phyloP scores from a whole-genome alignment of 768 basidiomycete genomes.

The Podaxis sp. region DNA sequence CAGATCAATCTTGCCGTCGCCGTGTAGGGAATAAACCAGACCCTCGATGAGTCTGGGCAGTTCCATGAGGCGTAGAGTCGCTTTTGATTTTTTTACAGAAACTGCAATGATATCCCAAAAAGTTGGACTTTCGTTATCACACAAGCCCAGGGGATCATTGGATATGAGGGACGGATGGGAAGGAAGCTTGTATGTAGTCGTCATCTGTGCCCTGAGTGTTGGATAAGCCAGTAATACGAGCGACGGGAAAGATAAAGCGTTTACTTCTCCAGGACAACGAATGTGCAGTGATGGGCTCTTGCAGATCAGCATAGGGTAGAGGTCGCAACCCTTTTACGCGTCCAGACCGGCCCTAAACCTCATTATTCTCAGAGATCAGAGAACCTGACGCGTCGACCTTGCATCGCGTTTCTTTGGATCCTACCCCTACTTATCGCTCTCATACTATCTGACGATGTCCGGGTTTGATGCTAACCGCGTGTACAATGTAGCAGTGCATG shows the following conservation, averaged over 20 bases:
- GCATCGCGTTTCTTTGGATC: conserved; percentile 8
- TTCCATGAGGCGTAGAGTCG: conserved; percentile 15
- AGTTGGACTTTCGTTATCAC: conserved; percentile 24
- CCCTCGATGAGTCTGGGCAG: conserved; percentile 28
- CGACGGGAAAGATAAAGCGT: neutral
- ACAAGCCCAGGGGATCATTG: conserved; percentile 29
- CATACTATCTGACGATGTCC: conserved; percentile 53
- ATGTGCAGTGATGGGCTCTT: neutral
- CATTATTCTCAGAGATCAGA: conserved; percentile 19
- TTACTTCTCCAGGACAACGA: no score
- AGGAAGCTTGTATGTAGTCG: conserved; percentile 22
- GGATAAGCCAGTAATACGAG: neutral
- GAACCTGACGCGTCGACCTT: conserved; percentile 11
- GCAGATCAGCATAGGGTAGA: neutral
- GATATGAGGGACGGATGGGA: conserved; percentile 23
- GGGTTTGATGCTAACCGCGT: conserved; percentile 84
- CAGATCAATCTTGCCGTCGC: conserved; percentile 25
- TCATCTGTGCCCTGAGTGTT: neutral
- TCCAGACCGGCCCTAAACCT: conserved; percentile 33
- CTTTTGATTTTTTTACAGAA: conserved; percentile 20
- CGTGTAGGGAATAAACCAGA: conserved; percentile 31
- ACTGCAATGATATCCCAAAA: conserved; percentile 26
- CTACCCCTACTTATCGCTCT: conserved; percentile 2
- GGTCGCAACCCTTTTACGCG: conserved; percentile 22
- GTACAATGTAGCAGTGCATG: conserved; percentile 79